Conservation (phyloP, 2,329 filamentous ascomycete species). For the Exserohilum turcica region DNA sequence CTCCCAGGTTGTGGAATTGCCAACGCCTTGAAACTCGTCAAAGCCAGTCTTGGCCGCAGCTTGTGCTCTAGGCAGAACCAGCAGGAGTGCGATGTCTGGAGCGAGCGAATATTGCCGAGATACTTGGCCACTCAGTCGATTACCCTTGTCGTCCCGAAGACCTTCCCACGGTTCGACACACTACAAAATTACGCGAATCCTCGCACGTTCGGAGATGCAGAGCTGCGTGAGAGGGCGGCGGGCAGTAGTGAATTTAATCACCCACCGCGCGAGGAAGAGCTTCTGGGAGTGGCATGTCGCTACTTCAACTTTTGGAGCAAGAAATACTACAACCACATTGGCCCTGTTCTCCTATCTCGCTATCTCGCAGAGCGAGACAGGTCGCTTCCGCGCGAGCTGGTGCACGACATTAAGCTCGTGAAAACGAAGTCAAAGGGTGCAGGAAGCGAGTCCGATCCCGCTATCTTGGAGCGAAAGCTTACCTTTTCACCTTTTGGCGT, state of each 20-base stretch:
- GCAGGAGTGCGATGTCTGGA: conserved; percentile 30
- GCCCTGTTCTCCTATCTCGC: conserved; percentile 40
- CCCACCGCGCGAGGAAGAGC: conserved; percentile 37
- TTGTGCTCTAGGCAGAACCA: conserved; percentile 28
- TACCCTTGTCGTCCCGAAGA: no score
- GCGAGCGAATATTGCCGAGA: conserved; percentile 31
- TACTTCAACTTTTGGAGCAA: conserved; percentile 47
- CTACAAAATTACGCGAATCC: no score
- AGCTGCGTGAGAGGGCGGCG: background rate
- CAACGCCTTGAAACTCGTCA: conserved; percentile 31
- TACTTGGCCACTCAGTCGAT: background rate
- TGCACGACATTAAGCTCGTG: conserved; percentile 37
- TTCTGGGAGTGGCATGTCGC: conserved; percentile 38
- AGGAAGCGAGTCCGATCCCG: background rate
- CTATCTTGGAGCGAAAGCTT: conserved; percentile 34
- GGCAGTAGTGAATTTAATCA: background rate
- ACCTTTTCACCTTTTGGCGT: conserved; percentile 43
- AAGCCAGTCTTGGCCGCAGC: conserved; percentile 33
- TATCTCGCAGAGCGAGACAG: conserved; percentile 17
- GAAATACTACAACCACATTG: conserved; percentile 46
- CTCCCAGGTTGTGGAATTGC: conserved; percentile 44
- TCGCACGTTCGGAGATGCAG: no score
- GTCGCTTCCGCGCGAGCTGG: conserved; percentile 15
- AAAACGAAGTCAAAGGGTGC: conserved; percentile 29
- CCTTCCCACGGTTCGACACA: no score